Base-by-base conservation (phyloP, 106 monocot genomes). In the Gastrodia elata region DNA sequence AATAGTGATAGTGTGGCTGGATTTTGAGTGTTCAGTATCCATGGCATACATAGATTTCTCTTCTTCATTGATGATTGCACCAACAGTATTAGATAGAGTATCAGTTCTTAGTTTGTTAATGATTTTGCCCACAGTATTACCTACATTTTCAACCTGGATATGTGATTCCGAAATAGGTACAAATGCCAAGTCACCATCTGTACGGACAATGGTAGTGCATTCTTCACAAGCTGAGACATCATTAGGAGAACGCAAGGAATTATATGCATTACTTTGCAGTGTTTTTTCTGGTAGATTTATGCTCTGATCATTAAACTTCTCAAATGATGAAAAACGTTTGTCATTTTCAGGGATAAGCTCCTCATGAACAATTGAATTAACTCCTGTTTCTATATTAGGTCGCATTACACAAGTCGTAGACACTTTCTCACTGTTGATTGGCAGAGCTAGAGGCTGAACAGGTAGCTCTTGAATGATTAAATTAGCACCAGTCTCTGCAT, bases 1-100 rank as follows among this genome's bases (percentile, higher is more conserved):
- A 75, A 73, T 68, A 77, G n/a, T 6, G 40, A 65, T 28, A 74
- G 83, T 76, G 20, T 68, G 77, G 73, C 64, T 59, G 65, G 30
- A 68, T 44, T 76, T 59, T 32, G 44, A 32, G 38, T n/a, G 18
- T 28, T 58, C 16, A 55, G 33, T 32, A 78, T 41, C 42, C 57
- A 73, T 4, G 10, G 65, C 32, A 65, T 74, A 33, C 13, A 39
- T 71, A 46, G 71, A 56, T 55, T 38, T 75, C 20, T 74, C 69
- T 46, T 70, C 73, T 28, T 40, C 77, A 22, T 35, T 61, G 32
- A 72, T 37, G 15, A 42, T 33, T 46, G 64, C 32, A 37, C 15
- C 74, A 0, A 9, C 27, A 10, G 39, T 8, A 39, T 13, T 11
- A 56, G 40, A 41, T 4, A 15, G 1, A 38, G 25, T 36, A 46